phyloP scores from a whole-genome alignment of 225 moss, liverwort and hornwort genomes.

The Marchantia paleacea region DNA sequence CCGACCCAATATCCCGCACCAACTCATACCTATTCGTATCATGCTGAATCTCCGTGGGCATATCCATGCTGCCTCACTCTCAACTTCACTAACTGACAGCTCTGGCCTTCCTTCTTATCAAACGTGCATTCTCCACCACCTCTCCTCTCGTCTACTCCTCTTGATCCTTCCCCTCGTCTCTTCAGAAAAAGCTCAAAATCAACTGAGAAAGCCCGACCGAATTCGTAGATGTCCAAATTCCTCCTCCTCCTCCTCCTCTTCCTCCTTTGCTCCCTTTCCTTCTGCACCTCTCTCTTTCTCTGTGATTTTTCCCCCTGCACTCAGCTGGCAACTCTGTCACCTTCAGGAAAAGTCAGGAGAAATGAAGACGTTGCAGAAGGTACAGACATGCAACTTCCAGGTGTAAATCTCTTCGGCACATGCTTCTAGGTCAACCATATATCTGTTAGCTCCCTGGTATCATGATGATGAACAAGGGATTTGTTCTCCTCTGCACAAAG shows the following conservation, averaged over 20 bases:
- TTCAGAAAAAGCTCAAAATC: neutral
- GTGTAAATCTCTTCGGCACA: neutral
- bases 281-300: neutral
- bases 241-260: neutral
- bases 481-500: neutral
- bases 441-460: slow-evolving; percentile 5
- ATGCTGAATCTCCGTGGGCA: slow-evolving; percentile 41
- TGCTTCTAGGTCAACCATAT: slow-evolving; percentile 12
- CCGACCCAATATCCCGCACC: slow-evolving; percentile 69
- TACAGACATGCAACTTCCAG: neutral
- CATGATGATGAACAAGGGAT: neutral
- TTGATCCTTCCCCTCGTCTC: neutral
- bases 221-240: neutral
- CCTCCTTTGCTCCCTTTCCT: neutral
- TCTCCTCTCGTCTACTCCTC: neutral
- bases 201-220: neutral
- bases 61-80: slow-evolving; percentile 16
- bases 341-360: too few species aligned
- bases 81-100: neutral
- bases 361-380: neutral
- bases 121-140: slow-evolving; percentile 1
- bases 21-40: slow-evolving; percentile 72
- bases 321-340: neutral
- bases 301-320: neutral
- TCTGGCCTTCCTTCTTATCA: neutral